Percentiles rank a stretch among this genome's conserved stretches.
Evolutionary conservation across 1,284 basidiomycete genomes (phyloP).

Genomic region (Ceraceosorus guamensis): DNA sequence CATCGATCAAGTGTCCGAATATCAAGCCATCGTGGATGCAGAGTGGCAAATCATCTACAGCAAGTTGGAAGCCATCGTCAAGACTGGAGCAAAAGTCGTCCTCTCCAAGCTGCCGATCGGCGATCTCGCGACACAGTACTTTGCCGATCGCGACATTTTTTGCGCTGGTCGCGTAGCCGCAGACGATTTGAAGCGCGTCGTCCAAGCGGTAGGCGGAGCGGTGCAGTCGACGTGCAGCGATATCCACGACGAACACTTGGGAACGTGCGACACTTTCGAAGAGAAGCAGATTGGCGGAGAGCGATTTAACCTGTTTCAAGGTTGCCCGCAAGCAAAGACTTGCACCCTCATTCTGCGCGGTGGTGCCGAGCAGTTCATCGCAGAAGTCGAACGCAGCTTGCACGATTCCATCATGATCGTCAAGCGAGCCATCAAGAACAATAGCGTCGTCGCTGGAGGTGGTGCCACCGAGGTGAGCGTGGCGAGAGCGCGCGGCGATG

Average conservation of each 20-base stretch:
- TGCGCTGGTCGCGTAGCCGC: conserved; percentile 91
- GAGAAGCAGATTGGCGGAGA: conserved; percentile 96
- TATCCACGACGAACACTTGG: conserved; percentile 80
- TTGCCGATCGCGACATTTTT: conserved; percentile 97
- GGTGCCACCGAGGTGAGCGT: conserved; percentile 89
- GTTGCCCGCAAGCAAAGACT: conserved; percentile 90
- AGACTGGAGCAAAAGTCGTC: conserved; percentile 94
- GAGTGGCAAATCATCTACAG: conserved; percentile 99
- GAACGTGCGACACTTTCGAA: conserved; percentile 82
- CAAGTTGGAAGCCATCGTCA: conserved; percentile 91
- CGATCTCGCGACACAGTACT: conserved; percentile 98
- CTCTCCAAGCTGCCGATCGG: conserved; percentile 97
- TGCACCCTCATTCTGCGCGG: conserved; percentile 93
- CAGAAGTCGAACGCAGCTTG: conserved; percentile 91
- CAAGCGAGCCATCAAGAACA: conserved; percentile 90
- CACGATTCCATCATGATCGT: conserved; percentile 99
- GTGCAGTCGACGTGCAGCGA: conserved; percentile 94
- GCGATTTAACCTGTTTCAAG: conserved; percentile 91
- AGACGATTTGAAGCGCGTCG: conserved; percentile 85
- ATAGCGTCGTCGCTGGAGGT: conserved; percentile 91
- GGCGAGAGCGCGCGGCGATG: too few species aligned
- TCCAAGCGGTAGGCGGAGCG: conserved; percentile 89
- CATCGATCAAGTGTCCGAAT: conserved; percentile 75
- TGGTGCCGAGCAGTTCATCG: conserved; percentile 97
- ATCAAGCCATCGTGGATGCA: conserved; percentile 98